Conservation (phyloP, 2,329 filamentous ascomycete genomes). For the Fusarium coffeatum region DNA sequence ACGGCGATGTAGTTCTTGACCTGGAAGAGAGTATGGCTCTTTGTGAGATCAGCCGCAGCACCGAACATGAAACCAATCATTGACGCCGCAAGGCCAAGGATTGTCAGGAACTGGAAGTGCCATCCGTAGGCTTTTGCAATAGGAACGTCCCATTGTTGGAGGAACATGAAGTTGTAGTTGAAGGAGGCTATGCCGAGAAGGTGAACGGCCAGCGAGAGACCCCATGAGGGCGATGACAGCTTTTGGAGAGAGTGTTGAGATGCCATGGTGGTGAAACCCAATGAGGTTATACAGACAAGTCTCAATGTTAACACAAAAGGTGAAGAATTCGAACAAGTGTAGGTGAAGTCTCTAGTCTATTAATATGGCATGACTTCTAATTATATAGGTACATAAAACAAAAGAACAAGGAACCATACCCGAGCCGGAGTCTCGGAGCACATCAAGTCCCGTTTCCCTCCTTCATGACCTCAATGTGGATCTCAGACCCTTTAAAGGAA, state of each 20-base stretch:
- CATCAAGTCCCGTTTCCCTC: constrained; percentile 24
- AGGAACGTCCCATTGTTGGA: constrained; percentile 61
- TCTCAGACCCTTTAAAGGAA: neutral
- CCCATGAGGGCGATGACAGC: constrained; percentile 72
- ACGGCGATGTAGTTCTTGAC: constrained; percentile 76
- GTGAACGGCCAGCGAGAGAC: constrained; percentile 72
- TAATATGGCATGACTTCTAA: constrained; percentile 9
- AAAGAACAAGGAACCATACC: constrained; percentile 16
- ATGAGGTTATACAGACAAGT: neutral
- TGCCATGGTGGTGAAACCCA: constrained; percentile 50
- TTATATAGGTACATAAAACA: neutral
- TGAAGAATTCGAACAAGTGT: neutral
- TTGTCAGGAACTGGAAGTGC: constrained; percentile 79
- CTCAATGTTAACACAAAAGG: neutral
- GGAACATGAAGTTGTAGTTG: constrained; percentile 63
- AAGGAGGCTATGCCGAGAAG: constrained; percentile 65
- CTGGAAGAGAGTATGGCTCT: constrained; percentile 68
- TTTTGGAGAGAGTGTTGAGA: constrained; percentile 71
- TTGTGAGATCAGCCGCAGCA: constrained; percentile 72
- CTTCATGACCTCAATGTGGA: constrained; percentile 42
- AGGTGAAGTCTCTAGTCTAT: neutral
- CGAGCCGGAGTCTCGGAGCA: constrained; percentile 33
- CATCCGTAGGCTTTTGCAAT: constrained; percentile 72
- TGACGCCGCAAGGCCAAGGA: constrained; percentile 74
- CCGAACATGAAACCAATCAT: constrained; percentile 70